A percentile compares a stretch with the other conserved stretches of the same genome.
Evolutionary conservation across 345 rosid genomes (phyloP).

Genomic region (Reutealis trisperma): DNA sequence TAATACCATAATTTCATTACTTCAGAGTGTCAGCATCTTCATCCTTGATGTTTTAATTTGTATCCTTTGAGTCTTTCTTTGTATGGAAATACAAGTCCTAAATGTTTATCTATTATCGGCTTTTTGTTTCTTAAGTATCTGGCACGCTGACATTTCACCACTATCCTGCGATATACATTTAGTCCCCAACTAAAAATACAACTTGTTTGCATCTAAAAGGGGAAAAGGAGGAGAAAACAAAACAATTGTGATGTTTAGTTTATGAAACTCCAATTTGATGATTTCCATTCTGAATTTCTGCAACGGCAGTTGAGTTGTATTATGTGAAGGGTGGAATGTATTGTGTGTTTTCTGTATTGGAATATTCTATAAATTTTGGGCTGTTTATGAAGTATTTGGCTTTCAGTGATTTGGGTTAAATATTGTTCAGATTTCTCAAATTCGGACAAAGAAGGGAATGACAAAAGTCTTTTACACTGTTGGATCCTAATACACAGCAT

Average conservation of each 20-base stretch:
- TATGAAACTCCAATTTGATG: background rate
- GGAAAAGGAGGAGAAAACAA: background rate
- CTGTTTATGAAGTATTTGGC: background rate
- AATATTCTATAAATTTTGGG: background rate
- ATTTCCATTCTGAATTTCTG: background rate
- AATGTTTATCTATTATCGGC: too few species aligned
- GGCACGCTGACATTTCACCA: background rate
- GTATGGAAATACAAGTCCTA: background rate
- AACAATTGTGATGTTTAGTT: background rate
- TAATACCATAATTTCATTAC: background rate
- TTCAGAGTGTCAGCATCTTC: background rate
- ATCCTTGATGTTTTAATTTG: background rate
- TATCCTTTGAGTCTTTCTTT: background rate
- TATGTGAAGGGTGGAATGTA: background rate
- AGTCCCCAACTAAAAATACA: background rate
- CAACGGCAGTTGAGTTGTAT: background rate
- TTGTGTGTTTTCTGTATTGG: background rate
- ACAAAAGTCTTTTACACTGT: slow-evolving; percentile 69
- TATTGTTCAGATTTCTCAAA: slow-evolving; percentile 56
- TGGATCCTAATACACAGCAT: slow-evolving; percentile 16
- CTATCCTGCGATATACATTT: background rate
- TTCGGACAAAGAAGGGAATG: slow-evolving; percentile 68
- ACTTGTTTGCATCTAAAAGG: background rate
- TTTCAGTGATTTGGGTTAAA: background rate
- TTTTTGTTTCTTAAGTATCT: background rate